A percentile compares a stretch with the other conserved stretches of the same genome.
Conservation (phyloP, 2,329 filamentous ascomycete genomes). For the Cladosporium sphaerospermum region DNA sequence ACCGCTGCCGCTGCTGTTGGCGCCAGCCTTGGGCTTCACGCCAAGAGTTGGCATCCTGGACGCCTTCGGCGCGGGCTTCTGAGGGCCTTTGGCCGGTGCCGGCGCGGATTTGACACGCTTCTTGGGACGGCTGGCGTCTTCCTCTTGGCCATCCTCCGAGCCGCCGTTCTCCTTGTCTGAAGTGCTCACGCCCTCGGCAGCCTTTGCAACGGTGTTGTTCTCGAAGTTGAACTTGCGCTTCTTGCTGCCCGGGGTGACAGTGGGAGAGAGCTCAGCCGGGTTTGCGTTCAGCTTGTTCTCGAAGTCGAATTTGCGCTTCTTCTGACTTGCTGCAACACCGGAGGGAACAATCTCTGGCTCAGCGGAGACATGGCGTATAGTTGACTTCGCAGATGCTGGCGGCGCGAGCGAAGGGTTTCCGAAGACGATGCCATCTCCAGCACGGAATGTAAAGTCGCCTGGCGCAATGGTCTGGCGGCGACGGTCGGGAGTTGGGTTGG, state of each 20-base stretch:
- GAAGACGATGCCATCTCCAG: slow-evolving; percentile 40
- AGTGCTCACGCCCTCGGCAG: slow-evolving; percentile 12
- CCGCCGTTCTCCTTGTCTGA: slow-evolving; percentile 41
- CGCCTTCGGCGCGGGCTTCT: slow-evolving; percentile 12
- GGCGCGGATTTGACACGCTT: slow-evolving; percentile 24
- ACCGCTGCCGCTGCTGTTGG: neutral
- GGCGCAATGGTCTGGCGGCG: slow-evolving; percentile 31
- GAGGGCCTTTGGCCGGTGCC: neutral
- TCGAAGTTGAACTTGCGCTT: slow-evolving; percentile 41
- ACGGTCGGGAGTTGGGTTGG: slow-evolving; percentile 28
- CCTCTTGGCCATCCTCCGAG: slow-evolving; percentile 26
- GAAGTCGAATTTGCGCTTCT: slow-evolving; percentile 41
- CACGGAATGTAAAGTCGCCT: slow-evolving; percentile 45
- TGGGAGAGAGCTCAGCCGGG: slow-evolving; percentile 15
- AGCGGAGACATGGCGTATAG: slow-evolving; percentile 41
- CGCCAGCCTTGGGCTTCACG: slow-evolving; percentile 27
- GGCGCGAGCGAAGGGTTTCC: slow-evolving; percentile 28
- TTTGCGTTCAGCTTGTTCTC: slow-evolving; percentile 30
- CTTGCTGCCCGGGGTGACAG: slow-evolving; percentile 26
- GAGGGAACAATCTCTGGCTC: slow-evolving; percentile 20
- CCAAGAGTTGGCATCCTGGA: slow-evolving; percentile 23
- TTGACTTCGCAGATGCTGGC: slow-evolving; percentile 28
- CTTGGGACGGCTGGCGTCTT: slow-evolving; percentile 19
- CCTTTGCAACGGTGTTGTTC: slow-evolving; percentile 26
- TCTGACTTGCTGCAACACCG: slow-evolving; percentile 36